Percentiles rank a stretch among this genome's conserved stretches.
phyloP scores from a whole-genome alignment of 768 basidiomycete species.

The Boletus reticulatus region DNA sequence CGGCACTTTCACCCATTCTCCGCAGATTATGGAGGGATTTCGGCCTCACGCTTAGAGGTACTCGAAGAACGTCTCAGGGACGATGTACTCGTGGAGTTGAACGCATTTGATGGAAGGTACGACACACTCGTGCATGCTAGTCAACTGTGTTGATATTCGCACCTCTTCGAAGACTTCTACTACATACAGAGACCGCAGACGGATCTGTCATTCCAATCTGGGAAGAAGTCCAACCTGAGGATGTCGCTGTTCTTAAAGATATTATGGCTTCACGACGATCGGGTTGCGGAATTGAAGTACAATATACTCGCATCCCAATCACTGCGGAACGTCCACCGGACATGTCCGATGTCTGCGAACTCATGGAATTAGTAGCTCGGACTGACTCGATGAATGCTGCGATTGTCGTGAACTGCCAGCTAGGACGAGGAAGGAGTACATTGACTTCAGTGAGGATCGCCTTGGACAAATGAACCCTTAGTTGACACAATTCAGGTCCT shows the following conservation, averaged over 20 bases:
- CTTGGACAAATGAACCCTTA: background rate
- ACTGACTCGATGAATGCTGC: slow-evolving; percentile 67
- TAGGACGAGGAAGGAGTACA: slow-evolving; percentile 90
- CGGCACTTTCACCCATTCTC: background rate
- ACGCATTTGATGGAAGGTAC: slow-evolving; percentile 79
- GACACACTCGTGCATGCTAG: slow-evolving; percentile 7
- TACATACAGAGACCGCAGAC: slow-evolving; percentile 87
- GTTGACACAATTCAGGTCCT: slow-evolving; percentile 52
- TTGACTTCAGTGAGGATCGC: slow-evolving; percentile 66
- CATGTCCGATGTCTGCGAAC: slow-evolving; percentile 67
- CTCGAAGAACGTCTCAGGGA: slow-evolving; percentile 87
- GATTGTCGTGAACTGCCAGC: slow-evolving; percentile 93
- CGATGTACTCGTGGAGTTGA: slow-evolving; percentile 83
- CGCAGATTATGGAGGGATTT: slow-evolving; percentile 92
- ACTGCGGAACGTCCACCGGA: slow-evolving; percentile 86
- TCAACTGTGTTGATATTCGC: background rate
- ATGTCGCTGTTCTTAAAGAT: slow-evolving; percentile 83
- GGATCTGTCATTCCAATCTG: slow-evolving; percentile 91
- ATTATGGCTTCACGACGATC: slow-evolving; percentile 67
- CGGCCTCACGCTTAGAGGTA: slow-evolving; percentile 81
- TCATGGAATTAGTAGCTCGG: slow-evolving; percentile 76
- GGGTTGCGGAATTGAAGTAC: slow-evolving; percentile 55
- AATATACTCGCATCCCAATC: slow-evolving; percentile 86
- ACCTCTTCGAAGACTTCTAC: slow-evolving; percentile 53
- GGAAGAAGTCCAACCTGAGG: slow-evolving; percentile 76